Evolutionary conservation across 768 basidiomycete genomes (phyloP).

Genomic region (Cystobasidium ongulense): DNA sequence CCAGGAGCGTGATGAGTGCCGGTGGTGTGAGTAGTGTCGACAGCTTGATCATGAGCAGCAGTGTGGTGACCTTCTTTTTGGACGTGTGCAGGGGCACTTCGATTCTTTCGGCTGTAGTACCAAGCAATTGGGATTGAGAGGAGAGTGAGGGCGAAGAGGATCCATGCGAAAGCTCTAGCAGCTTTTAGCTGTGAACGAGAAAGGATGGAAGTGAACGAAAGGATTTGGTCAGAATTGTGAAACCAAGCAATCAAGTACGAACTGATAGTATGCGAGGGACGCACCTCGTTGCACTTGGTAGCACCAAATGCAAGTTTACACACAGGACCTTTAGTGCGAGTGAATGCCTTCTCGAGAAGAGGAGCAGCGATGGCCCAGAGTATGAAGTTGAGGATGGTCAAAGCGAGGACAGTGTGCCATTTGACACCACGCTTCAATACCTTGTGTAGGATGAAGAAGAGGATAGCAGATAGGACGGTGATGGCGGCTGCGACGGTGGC

Average conservation of each 20-base stretch:
- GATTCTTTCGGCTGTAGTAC: neutral
- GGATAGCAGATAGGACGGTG: neutral
- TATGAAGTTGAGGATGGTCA: neutral
- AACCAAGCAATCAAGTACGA: neutral
- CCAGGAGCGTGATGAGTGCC: too few relatives aligned
- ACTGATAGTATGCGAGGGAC: neutral
- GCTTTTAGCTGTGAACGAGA: neutral
- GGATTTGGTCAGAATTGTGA: too few relatives aligned
- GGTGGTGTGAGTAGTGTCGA: too few relatives aligned
- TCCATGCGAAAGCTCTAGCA: neutral
- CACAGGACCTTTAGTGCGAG: neutral
- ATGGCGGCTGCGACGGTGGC: neutral
- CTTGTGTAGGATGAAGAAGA: neutral
- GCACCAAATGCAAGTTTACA: neutral
- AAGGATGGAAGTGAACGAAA: neutral
- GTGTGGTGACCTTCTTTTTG: too few relatives aligned
- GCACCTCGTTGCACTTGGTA: neutral
- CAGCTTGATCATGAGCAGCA: too few relatives aligned
- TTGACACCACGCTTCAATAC: neutral
- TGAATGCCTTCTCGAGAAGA: neutral
- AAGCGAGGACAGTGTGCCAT: neutral
- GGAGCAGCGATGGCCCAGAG: neutral
- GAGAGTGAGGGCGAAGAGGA: neutral
- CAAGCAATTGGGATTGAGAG: neutral
- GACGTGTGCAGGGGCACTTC: too few relatives aligned